These are phyloP conservation scores for Claviceps fusiformis DNA, from an alignment of 2,329 filamentous ascomycete species.

Conservation along the genomic window DNA sequence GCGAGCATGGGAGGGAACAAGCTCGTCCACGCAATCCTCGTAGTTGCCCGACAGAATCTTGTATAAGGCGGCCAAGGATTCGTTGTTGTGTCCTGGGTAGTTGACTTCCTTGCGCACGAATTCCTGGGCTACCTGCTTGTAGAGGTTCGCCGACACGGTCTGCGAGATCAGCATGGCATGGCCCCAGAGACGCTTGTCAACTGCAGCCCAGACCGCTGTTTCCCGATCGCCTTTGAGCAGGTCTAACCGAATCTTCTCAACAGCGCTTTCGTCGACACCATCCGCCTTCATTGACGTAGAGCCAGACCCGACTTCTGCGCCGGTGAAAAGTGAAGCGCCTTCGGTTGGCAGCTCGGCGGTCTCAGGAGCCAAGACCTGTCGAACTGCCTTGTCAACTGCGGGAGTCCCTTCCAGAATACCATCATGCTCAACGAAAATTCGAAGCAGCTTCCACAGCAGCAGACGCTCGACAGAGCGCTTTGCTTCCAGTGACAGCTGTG, in stretches of 20 bases:
- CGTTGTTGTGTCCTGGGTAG: constrained; percentile 61
- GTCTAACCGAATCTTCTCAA: constrained; percentile 59
- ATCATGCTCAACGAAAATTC: constrained; percentile 73
- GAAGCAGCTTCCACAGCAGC: constrained; percentile 76
- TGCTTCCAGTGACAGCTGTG: constrained; percentile 41
- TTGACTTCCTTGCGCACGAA: constrained; percentile 94
- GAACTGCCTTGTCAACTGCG: constrained; percentile 59
- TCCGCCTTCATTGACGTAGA: constrained; percentile 41
- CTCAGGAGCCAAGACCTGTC: constrained; percentile 57
- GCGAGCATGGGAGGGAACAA: constrained; percentile 83
- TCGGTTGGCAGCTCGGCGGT: constrained; percentile 5
- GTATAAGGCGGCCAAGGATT: constrained; percentile 83
- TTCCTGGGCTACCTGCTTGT: constrained; percentile 88
- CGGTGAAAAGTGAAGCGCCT: constrained; percentile 11
- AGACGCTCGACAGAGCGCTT: constrained; percentile 69
- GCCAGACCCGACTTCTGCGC: constrained; percentile 14
- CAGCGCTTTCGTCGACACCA: constrained; percentile 50
- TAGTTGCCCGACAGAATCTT: constrained; percentile 87
- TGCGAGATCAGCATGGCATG: constrained; percentile 85
- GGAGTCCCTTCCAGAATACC: constrained; percentile 63
- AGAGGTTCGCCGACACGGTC: constrained; percentile 65
- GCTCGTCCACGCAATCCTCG: constrained; percentile 88
- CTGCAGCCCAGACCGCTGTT: constrained; percentile 84
- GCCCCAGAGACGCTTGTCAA: constrained; percentile 88
- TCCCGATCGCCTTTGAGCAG: constrained; percentile 74